These are phyloP conservation scores for Ciborinia camelliae DNA, from an alignment of 2,329 filamentous ascomycete genomes.

Conservation along the genomic window DNA sequence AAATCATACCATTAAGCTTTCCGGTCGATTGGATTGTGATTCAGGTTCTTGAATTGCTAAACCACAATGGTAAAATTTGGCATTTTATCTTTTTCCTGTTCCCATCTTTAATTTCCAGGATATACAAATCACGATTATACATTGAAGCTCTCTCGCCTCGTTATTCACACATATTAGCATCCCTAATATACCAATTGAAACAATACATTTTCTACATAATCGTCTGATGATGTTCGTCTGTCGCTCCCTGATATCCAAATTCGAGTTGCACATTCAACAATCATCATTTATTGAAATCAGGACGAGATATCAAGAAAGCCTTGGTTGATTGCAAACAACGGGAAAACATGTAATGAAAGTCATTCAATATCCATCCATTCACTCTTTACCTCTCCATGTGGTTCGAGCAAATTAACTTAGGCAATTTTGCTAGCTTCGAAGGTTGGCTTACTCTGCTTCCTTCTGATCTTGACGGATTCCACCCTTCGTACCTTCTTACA, in stretches of 20 bases:
- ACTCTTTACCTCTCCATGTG: not conserved
- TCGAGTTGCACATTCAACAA: not conserved
- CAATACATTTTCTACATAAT: not conserved
- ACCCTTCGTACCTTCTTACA: not conserved
- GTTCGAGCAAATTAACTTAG: not conserved
- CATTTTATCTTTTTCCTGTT: not conserved
- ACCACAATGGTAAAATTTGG: not conserved
- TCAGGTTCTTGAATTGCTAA: not conserved
- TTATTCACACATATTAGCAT: not conserved
- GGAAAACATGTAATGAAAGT: not conserved
- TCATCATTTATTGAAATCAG: not conserved
- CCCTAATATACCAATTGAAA: not conserved
- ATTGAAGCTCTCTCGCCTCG: not conserved
- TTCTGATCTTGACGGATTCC: not conserved
- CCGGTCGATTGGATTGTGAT: not conserved
- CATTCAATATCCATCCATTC: not conserved
- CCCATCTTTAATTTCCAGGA: too few species aligned
- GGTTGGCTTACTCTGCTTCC: not conserved
- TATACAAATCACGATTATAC: not conserved
- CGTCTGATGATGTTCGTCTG: not conserved
- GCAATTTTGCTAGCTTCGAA: not conserved
- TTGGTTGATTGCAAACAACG: not conserved
- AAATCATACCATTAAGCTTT: not conserved
- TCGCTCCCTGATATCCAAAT: not conserved
- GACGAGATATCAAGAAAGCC: not conserved